These are phyloP conservation scores for Sonneratia caseolaris DNA, from an alignment of 345 rosid genomes.

Conservation along the genomic window DNA sequence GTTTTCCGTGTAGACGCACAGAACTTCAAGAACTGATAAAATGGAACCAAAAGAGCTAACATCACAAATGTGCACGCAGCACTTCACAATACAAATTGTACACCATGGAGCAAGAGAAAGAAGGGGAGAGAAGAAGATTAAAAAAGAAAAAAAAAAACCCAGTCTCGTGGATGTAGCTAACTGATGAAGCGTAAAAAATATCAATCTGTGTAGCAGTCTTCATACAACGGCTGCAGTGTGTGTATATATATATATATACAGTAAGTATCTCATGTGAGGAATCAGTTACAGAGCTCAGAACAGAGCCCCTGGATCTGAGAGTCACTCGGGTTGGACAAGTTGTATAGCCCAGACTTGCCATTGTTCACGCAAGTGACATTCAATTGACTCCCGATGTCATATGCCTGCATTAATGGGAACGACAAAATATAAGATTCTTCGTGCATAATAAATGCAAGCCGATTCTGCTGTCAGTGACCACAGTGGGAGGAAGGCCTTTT, in stretches of 20 bases:
- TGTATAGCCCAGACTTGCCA: constrained; percentile 41
- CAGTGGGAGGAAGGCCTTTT: background rate
- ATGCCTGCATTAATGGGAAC: constrained; percentile 35
- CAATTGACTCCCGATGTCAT: constrained; percentile 49
- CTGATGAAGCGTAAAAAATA: background rate
- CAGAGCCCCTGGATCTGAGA: constrained; percentile 52
- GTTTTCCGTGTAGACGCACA: too few species aligned
- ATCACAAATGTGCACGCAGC: background rate
- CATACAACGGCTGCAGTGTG: background rate
- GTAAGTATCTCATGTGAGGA: background rate
- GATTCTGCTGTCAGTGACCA: background rate
- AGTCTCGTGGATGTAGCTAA: background rate
- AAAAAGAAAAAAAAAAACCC: background rate
- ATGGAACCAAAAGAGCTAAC: too few species aligned
- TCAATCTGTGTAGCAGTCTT: constrained; percentile 1
- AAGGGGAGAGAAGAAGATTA: too few species aligned
- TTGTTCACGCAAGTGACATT: constrained; percentile 63
- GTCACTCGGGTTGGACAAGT: constrained; percentile 26
- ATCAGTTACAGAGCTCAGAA: constrained; percentile 40
- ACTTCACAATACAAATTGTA: background rate
- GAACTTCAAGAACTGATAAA: too few species aligned
- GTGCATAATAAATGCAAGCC: background rate
- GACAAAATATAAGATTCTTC: background rate
- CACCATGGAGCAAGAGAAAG: background rate
- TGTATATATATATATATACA: too few species aligned